Conservation (phyloP, 495 filamentous ascomycete species). For the Trichocladium uniseriatum region DNA sequence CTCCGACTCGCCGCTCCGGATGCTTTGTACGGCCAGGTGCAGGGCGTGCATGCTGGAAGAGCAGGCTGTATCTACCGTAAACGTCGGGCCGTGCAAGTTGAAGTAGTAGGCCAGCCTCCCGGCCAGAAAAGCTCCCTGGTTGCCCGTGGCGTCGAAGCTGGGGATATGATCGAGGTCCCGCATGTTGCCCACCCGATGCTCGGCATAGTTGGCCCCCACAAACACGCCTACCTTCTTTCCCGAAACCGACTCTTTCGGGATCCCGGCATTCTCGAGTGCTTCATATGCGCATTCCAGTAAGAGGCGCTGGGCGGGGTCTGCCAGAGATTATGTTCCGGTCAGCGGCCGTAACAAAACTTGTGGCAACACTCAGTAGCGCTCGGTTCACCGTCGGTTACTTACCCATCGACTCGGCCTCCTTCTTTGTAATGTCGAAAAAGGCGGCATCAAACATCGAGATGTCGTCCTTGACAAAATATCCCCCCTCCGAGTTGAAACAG, state of each 20-base stretch:
- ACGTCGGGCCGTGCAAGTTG: slow-evolving; percentile 45
- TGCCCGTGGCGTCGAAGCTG: slow-evolving; percentile 34
- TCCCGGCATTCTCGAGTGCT: slow-evolving; percentile 41
- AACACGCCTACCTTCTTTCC: slow-evolving; percentile 40
- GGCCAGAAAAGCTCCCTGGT: slow-evolving; percentile 39
- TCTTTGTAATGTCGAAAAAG: slow-evolving; percentile 44
- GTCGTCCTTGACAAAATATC: slow-evolving; percentile 48
- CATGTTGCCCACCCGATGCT: slow-evolving; percentile 30
- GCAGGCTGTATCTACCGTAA: slow-evolving; percentile 79
- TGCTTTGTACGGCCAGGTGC: slow-evolving; percentile 69
- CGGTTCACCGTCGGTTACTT: background rate
- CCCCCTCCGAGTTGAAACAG: slow-evolving; percentile 36
- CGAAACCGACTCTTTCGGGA: slow-evolving; percentile 36
- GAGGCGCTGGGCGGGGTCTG: slow-evolving; percentile 47
- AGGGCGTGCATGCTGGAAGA: slow-evolving; percentile 56
- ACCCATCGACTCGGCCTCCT: slow-evolving; percentile 44
- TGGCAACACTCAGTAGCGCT: background rate
- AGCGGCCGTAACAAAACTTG: background rate
- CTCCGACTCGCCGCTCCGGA: slow-evolving; percentile 48
- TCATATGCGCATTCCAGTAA: slow-evolving; percentile 48
- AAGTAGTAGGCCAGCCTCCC: slow-evolving; percentile 50
- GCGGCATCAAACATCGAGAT: slow-evolving; percentile 39
- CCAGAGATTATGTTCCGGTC: background rate
- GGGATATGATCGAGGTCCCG: slow-evolving; percentile 34
- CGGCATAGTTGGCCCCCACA: slow-evolving; percentile 32